These are phyloP conservation scores for Daldinia sp. DNA, from an alignment of 2,329 filamentous ascomycete species.

Conservation along the genomic window DNA sequence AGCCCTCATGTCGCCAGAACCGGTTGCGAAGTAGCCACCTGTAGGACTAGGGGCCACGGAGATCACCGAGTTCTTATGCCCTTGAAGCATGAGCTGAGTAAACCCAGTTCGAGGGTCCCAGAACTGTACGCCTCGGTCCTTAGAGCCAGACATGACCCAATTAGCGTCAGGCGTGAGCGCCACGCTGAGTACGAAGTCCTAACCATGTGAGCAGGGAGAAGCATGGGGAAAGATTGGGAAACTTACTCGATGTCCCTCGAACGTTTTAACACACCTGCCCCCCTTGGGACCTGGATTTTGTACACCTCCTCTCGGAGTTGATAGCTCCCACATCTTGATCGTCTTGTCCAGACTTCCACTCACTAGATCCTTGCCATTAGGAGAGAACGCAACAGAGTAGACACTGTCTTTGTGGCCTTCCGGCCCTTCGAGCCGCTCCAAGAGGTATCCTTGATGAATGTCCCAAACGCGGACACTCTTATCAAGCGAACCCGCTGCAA, in stretches of 20 bases:
- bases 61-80: constrained; percentile 98
- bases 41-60: constrained; percentile 93
- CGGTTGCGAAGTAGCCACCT: constrained; percentile 90
- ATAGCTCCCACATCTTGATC: constrained; percentile 99
- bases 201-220: constrained; percentile 41
- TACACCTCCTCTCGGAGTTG: constrained; percentile 73
- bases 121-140: constrained; percentile 97
- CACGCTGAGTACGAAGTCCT: constrained; percentile 97
- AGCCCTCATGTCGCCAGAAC: constrained; percentile 96
- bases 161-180: constrained; percentile 91
- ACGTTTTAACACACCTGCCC: constrained; percentile 94
- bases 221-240: not conserved
- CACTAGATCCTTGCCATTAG: constrained; percentile 90
- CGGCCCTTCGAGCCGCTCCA: constrained; percentile 90
- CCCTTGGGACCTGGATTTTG: constrained; percentile 76
- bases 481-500: constrained; percentile 93
- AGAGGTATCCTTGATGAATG: constrained; percentile 81
- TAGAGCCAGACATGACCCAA: constrained; percentile 97
- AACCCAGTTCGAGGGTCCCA: constrained; percentile 95
- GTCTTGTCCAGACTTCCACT: constrained; percentile 96
- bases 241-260: constrained; percentile 91
- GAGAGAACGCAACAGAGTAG: constrained; percentile 95
- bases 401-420: constrained; percentile 97
- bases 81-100: constrained; percentile 97
- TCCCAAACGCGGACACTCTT: constrained; percentile 99